A percentile compares a stretch with the other conserved stretches of the same genome.
Evolutionary conservation across 257 asterid genomes (phyloP).

Genomic region (Verbena officinalis): DNA sequence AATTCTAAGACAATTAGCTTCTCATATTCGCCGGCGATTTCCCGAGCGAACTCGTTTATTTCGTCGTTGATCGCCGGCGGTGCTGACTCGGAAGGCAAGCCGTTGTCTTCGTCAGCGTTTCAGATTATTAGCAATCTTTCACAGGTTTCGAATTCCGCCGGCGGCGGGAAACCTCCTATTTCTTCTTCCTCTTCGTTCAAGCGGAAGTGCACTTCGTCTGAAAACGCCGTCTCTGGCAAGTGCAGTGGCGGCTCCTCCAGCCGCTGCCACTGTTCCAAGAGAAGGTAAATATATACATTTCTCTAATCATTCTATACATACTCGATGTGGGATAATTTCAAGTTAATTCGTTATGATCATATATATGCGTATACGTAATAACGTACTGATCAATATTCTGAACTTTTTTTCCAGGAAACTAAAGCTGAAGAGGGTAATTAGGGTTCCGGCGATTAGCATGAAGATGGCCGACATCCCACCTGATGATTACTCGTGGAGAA

Average conservation of each 20-base stretch:
- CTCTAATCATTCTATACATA: no score
- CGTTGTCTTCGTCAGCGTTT: slow-evolving; percentile 52
- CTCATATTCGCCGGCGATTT: slow-evolving; percentile 51
- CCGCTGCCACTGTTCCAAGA: slow-evolving; percentile 89
- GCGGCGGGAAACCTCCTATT: slow-evolving; percentile 75
- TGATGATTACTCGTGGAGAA: slow-evolving; percentile 97
- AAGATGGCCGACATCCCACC: slow-evolving; percentile 93
- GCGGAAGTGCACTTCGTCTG: slow-evolving; percentile 73
- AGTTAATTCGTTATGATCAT: no score
- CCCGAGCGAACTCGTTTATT: slow-evolving; percentile 54
- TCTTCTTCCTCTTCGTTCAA: slow-evolving; percentile 67
- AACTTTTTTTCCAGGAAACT: slow-evolving; percentile 62
- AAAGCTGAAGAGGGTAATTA: slow-evolving; percentile 63
- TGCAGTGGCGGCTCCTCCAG: slow-evolving; percentile 78
- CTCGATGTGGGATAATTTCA: no score
- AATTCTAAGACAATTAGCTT: slow-evolving; percentile 61
- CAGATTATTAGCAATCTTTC: slow-evolving; percentile 49
- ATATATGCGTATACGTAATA: no score
- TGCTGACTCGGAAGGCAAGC: slow-evolving; percentile 48
- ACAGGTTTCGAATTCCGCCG: slow-evolving; percentile 56
- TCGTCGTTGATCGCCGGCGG: slow-evolving; percentile 68
- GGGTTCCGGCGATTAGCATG: slow-evolving; percentile 96
- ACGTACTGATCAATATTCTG: no score
- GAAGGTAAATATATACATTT: slow-evolving; percentile 55
- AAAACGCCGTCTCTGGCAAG: slow-evolving; percentile 68